phyloP scores from a whole-genome alignment of 2,329 filamentous ascomycete genomes.

The Sarocladiaceae sp. region DNA sequence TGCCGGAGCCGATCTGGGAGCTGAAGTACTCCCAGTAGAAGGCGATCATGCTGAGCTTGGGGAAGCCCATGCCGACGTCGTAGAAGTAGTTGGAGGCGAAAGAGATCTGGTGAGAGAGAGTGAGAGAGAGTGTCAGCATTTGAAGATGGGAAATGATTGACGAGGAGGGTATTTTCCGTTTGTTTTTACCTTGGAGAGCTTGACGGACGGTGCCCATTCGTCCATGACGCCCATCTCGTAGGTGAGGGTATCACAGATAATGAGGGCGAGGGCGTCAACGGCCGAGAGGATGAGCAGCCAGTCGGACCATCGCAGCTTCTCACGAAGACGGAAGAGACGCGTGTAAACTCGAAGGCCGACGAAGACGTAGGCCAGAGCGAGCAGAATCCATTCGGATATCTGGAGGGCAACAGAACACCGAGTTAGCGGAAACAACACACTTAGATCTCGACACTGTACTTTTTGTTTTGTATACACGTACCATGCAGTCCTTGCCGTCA shows the following conservation, averaged over 20 bases:
- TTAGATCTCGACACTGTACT: too few relatives aligned
- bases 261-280: slow-evolving; percentile 23
- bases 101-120: slow-evolving; percentile 19
- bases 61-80: slow-evolving; percentile 29
- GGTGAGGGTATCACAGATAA: slow-evolving; percentile 28
- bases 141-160: not conserved
- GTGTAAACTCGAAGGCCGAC: slow-evolving; percentile 25
- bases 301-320: slow-evolving; percentile 24
- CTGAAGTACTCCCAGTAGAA: slow-evolving; percentile 30
- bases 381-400: slow-evolving; percentile 28
- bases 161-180: not conserved
- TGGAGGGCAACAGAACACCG: not conserved
- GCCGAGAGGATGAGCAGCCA: slow-evolving; percentile 22
- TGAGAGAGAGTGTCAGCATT: not conserved
- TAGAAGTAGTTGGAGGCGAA: slow-evolving; percentile 31
- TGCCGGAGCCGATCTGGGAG: slow-evolving; percentile 16
- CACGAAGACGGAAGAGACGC: slow-evolving; percentile 22
- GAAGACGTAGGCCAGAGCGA: slow-evolving; percentile 20
- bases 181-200: slow-evolving; percentile 22
- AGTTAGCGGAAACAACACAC: not conserved
- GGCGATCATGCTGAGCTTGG: slow-evolving; percentile 28
- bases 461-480: too few relatives aligned
- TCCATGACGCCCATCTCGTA: slow-evolving; percentile 25
- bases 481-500: slow-evolving; percentile 20
- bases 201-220: slow-evolving; percentile 21